These are phyloP conservation scores for Pilaira anomala DNA, from an alignment of 192 early-diverging fungal genomes.

Conservation along the genomic window DNA sequence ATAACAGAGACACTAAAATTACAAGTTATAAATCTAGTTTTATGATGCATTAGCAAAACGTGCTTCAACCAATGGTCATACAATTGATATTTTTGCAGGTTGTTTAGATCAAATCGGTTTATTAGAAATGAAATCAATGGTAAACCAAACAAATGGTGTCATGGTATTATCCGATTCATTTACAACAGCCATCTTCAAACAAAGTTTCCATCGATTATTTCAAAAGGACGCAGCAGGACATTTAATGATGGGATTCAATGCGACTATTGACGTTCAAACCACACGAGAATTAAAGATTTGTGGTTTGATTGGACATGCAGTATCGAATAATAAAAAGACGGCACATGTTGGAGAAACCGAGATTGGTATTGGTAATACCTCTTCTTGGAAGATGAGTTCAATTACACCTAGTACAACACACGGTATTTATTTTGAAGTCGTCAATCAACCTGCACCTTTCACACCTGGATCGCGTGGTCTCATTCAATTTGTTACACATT, in stretches of 20 bases:
- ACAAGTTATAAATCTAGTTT: slow-evolving; percentile 52
- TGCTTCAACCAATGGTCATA: slow-evolving; percentile 81
- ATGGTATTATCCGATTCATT: slow-evolving; percentile 97
- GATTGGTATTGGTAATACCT: slow-evolving; percentile 96
- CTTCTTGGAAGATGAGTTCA: slow-evolving; percentile 91
- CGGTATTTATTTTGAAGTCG: slow-evolving; percentile 96
- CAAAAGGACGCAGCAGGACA: slow-evolving; percentile 85
- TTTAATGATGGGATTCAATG: slow-evolving; percentile 98
- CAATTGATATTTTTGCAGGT: slow-evolving; percentile 98
- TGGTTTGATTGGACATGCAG: slow-evolving; percentile 93
- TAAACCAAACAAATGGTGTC: slow-evolving; percentile 83
- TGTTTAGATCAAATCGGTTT: slow-evolving; percentile 96
- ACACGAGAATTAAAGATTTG: slow-evolving; percentile 93
- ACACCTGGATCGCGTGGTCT: slow-evolving; percentile 82
- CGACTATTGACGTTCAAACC: slow-evolving; percentile 93
- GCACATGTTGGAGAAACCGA: slow-evolving; percentile 94
- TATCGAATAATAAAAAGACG: slow-evolving; percentile 86
- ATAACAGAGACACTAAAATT: background rate
- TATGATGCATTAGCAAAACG: slow-evolving; percentile 90
- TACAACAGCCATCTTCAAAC: slow-evolving; percentile 94
- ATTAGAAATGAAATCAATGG: slow-evolving; percentile 93
- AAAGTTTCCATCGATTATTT: slow-evolving; percentile 93
- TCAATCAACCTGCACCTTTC: slow-evolving; percentile 77
- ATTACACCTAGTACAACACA: slow-evolving; percentile 83
- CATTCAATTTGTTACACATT: slow-evolving; percentile 94